A percentile compares a stretch with the other conserved stretches of the same genome.
phyloP scores from a whole-genome alignment of 2,329 filamentous ascomycete species.

The Zymoseptoria ardabiliae region DNA sequence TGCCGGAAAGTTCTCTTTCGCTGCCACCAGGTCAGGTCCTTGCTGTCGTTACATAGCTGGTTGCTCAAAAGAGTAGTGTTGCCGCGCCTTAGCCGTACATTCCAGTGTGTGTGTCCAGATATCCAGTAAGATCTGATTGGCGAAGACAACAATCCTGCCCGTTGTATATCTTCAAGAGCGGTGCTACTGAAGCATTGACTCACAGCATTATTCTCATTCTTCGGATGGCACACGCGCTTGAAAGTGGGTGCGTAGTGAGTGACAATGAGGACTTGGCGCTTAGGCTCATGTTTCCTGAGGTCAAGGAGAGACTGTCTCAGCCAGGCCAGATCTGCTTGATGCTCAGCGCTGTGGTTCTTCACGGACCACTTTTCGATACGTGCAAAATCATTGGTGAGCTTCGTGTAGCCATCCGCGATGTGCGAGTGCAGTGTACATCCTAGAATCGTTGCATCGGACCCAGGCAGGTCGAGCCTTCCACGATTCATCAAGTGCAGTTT shows the following conservation, averaged over 20 bases:
- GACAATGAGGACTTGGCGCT: conserved; percentile 31
- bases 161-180: conserved; percentile 39
- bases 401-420: conserved; percentile 34
- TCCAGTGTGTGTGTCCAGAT: conserved; percentile 44
- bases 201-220: conserved; percentile 39
- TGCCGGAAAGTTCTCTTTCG: conserved; percentile 12
- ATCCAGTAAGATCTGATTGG: too few species aligned
- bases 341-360: conserved; percentile 41
- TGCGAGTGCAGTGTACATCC: conserved; percentile 52
- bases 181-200: conserved; percentile 47
- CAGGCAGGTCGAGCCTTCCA: conserved; percentile 32
- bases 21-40: conserved; percentile 22
- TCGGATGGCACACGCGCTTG: conserved; percentile 41
- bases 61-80: conserved; percentile 34
- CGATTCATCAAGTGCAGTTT: conserved; percentile 38
- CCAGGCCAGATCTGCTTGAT: conserved; percentile 45
- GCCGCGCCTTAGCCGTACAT: conserved; percentile 29
- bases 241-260: conserved; percentile 52
- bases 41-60: conserved; percentile 18
- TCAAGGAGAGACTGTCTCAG: conserved; percentile 35
- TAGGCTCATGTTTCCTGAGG: conserved; percentile 3
- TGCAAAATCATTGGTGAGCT: conserved; percentile 43
- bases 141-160: too few species aligned
- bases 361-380: conserved; percentile 47
- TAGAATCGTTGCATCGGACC: conserved; percentile 41